Percentiles rank a stretch among this genome's conserved stretches.
These are phyloP conservation scores for Neurospora sp. DNA, from an alignment of 495 filamentous ascomycete genomes.

Conservation along the genomic window DNA sequence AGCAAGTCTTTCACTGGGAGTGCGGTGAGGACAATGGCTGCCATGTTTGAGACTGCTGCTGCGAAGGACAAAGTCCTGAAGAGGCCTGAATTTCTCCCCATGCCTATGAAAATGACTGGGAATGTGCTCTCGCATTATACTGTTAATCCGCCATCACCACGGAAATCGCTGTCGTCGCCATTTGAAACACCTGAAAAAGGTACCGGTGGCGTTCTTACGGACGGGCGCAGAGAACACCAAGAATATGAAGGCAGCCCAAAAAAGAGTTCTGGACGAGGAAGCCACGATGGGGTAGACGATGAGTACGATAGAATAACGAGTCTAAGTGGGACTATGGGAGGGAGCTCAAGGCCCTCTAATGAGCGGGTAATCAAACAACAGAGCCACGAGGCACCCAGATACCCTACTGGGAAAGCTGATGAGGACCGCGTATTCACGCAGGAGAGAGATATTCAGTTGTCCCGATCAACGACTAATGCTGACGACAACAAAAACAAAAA, in stretches of 20 bases:
- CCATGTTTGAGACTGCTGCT: conserved; percentile 28
- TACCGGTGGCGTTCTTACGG: neutral
- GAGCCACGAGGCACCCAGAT: neutral
- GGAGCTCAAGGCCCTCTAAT: neutral
- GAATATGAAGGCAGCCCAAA: neutral
- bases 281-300: neutral
- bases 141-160: conserved; percentile 11
- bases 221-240: neutral
- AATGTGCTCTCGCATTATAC: conserved; percentile 21
- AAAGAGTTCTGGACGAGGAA: neutral
- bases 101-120: conserved; percentile 6
- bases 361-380: neutral
- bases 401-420: neutral
- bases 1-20: conserved; percentile 7
- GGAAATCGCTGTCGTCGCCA: neutral
- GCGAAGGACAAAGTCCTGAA: conserved; percentile 8
- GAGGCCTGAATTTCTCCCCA: neutral
- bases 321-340: neutral
- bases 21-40: conserved; percentile 36
- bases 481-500: neutral
- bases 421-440: neutral
- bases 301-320: neutral
- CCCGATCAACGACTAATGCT: neutral
- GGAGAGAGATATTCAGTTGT: neutral
- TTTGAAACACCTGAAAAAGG: neutral